Evolutionary conservation across 2,329 filamentous ascomycete species (phyloP).

Genomic region (Sporothrix pallida): DNA sequence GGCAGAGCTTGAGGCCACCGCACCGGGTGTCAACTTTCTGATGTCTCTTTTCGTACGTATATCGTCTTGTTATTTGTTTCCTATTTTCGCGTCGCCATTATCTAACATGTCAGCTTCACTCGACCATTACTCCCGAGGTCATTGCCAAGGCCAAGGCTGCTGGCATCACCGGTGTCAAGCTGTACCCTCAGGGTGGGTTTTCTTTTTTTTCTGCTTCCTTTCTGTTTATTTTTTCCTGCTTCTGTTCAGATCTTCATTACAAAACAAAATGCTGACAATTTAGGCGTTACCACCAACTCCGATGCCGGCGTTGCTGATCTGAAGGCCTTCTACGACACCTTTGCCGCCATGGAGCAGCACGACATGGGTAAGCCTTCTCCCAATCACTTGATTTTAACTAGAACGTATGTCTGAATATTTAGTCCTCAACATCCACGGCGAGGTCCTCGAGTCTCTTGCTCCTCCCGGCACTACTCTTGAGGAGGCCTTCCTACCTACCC

Average conservation of each 20-base stretch:
- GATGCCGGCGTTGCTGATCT: slow-evolving; percentile 72
- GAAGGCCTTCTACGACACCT: slow-evolving; percentile 75
- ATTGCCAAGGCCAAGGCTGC: slow-evolving; percentile 75
- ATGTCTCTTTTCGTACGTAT: slow-evolving; percentile 67
- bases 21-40: slow-evolving; percentile 68
- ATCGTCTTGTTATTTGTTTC: not conserved
- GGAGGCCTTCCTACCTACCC: slow-evolving; percentile 78
- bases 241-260: slow-evolving; percentile 39
- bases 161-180: slow-evolving; percentile 74
- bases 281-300: slow-evolving; percentile 69
- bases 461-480: slow-evolving; percentile 57
- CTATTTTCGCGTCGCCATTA: no score
- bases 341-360: slow-evolving; percentile 86
- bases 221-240: not conserved
- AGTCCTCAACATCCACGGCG: slow-evolving; percentile 81
- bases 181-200: slow-evolving; percentile 57
- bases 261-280: slow-evolving; percentile 38
- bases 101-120: slow-evolving; percentile 51
- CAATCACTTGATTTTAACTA: no score
- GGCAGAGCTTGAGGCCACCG: slow-evolving; percentile 62
- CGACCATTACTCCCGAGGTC: slow-evolving; percentile 67
- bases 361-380: slow-evolving; percentile 54
- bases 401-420: not conserved
- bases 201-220: no score
- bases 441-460: slow-evolving; percentile 55